Base-by-base conservation (phyloP, 495 filamentous ascomycete species). In the Hypoxylon perforatum region DNA sequence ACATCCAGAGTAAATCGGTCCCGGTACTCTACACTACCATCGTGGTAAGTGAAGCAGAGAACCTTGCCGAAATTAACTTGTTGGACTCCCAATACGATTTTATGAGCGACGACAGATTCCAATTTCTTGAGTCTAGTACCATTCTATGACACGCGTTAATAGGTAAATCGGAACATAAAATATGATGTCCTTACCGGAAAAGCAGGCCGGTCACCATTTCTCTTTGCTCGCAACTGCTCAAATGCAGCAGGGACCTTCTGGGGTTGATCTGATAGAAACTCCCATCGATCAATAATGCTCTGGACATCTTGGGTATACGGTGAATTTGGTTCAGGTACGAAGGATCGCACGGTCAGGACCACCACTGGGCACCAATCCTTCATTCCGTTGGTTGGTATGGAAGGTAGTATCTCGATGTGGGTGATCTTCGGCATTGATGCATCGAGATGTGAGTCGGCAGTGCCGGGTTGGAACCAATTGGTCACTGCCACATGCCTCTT, bases 211-310 rank as follows among this genome's bases (percentile, higher is more conserved):
- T 74, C 73, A 67, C 81, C 84, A 71, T 83, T 86, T 72, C 86
- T 89, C 51, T 87, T 90, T 18, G 84, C 82, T 4, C 86, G 81
- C 35, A 94, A 79, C 67, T 93, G 90, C 55, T 90, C 88, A 67
- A 96, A 94, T 50, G 87, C 89, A 1, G 87, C 74, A 70, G 94
- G 90, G 10, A 94, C 80, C 6, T 77, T 78, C 45, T 84, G 81
- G 21, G 85, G 81, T 30, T 85, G 80, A 15, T 86, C 81, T 36
- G 74, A 78, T 8, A 88, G 77, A n/a, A 95, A 72, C 63, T 93
- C 88, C 92, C 92, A 96, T 56, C 89, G 84, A 28, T 89, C 87
- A 54, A 96, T 85, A 25, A 92, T 83, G 65, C 87, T 93, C 60
- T 86, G 82, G 3, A 83, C 77, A 15, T 87, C 87, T 65, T 87